Evolutionary conservation across 768 basidiomycete genomes (phyloP).

Genomic region (Kwoniella bestiolae): DNA sequence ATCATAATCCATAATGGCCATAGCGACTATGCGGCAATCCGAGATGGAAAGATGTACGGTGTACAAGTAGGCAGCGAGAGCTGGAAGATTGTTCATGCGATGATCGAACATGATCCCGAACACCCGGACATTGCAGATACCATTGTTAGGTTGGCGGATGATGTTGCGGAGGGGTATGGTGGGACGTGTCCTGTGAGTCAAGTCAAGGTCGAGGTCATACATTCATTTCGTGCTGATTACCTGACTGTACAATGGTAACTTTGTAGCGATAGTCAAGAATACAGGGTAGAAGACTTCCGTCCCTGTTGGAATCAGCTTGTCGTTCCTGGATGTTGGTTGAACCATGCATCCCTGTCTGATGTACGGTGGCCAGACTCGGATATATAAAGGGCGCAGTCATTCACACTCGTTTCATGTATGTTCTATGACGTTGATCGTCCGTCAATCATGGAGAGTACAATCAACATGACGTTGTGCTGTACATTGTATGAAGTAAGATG

Average conservation of each 20-base stretch:
- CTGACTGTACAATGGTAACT: too few relatives aligned
- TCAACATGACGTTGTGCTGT: not conserved
- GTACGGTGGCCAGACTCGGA: too few relatives aligned
- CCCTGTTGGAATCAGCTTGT: too few relatives aligned
- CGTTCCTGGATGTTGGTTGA: too few relatives aligned
- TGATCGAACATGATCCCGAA: not conserved
- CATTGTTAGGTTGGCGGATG: not conserved
- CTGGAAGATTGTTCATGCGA: conserved; percentile 8
- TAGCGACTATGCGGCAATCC: not conserved
- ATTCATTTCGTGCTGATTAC: too few relatives aligned
- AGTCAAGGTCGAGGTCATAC: too few relatives aligned
- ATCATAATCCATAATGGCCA: not conserved
- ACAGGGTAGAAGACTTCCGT: too few relatives aligned
- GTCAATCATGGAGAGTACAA: not conserved
- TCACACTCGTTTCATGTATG: not conserved
- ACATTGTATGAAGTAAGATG: conserved; percentile 5
- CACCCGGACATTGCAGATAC: not conserved
- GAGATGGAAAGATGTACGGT: not conserved
- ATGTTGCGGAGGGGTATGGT: not conserved
- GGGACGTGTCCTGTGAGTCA: too few relatives aligned
- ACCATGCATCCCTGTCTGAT: too few relatives aligned
- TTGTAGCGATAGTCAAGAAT: too few relatives aligned
- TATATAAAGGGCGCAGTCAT: too few relatives aligned
- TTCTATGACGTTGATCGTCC: not conserved
- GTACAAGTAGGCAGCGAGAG: conserved; percentile 1